Evolutionary conservation across 108 stramenopile genomes (phyloP), one percentile per base, ranked within the genome.

Genomic region (Nitzschia palea): DNA sequence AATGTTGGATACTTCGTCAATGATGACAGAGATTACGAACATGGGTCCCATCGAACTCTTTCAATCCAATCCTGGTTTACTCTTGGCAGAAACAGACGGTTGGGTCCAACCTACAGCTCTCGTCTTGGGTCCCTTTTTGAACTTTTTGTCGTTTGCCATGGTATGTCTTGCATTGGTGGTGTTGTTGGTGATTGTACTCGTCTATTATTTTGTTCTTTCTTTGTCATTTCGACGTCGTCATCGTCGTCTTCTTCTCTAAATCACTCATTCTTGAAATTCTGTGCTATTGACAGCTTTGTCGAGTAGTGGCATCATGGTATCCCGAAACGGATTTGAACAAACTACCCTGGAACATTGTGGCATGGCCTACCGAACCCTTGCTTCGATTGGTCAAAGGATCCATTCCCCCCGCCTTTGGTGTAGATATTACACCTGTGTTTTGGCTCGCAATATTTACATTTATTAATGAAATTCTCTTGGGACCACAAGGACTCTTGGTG

Each of bases 391-490:
- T 84, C 43, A 73, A 87, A 47, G 88, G 86, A 25, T 59, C 79
- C 22, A 78, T 92, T 42, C 94, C 94, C 44, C 90, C 94, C 0
- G 94, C 97, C 1, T 98, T 98, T 71, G 97, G 97, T 4, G 97
- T 98, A n/a, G 97, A 98, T 72, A 95, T 98, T 64, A 96, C 94
- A 47, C 96, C 97, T 17, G 92, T 98, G 17, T 89, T 97, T 4
- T 98, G 97, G 97, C 62, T 98, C 33, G 93, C 86, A 22, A 67
- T 98, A 43, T 93, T 93, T 53, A 91, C 91, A 8, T 97, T 98
- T 70, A 61, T 98, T 55, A 87, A 91, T 68, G 97, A 98, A 73
- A 97, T 97, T 47, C 68, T 97, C 54, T 62, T 96, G 67, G 96
- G 97, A 29, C 96, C 95, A 83, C 97, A 98, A 77, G 97, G 97